These are phyloP conservation scores for Penicillium fuscoglaucum DNA, from an alignment of 2,329 filamentous ascomycete genomes.

Conservation along the genomic window DNA sequence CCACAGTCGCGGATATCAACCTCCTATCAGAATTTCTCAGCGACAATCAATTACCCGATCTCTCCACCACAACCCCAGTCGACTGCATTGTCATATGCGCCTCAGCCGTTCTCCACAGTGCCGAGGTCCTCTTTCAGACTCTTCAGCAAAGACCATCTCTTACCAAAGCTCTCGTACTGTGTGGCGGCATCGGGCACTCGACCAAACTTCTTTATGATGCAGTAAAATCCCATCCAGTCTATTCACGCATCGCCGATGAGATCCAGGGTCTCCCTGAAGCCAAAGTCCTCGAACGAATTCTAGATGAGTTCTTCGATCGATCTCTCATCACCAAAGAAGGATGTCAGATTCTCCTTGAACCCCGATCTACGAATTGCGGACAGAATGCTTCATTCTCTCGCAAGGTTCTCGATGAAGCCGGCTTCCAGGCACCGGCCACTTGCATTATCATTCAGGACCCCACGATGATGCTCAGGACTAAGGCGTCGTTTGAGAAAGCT, in stretches of 20 bases:
- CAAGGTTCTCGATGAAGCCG: slow-evolving; percentile 36
- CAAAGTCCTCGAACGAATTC: slow-evolving; percentile 39
- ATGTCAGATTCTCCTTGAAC: slow-evolving; percentile 43
- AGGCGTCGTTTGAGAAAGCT: slow-evolving; percentile 43
- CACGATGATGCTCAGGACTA: slow-evolving; percentile 48
- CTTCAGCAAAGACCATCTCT: slow-evolving; percentile 33
- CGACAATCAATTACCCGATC: slow-evolving; percentile 5
- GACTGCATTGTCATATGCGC: slow-evolving; percentile 45
- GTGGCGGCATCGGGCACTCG: slow-evolving; percentile 50
- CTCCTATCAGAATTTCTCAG: slow-evolving; percentile 29
- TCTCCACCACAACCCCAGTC: slow-evolving; percentile 19
- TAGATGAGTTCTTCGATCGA: slow-evolving; percentile 29
- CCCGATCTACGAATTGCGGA: slow-evolving; percentile 50
- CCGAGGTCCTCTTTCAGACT: slow-evolving; percentile 37
- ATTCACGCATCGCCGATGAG: slow-evolving; percentile 30
- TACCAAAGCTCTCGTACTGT: slow-evolving; percentile 42
- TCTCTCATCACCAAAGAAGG: slow-evolving; percentile 24
- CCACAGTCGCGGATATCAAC: slow-evolving; percentile 4
- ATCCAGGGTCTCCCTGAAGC: slow-evolving; percentile 44
- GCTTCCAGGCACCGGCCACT: slow-evolving; percentile 23
- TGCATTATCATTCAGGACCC: slow-evolving; percentile 48
- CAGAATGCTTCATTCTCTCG: slow-evolving; percentile 44
- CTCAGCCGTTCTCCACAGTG: slow-evolving; percentile 40
- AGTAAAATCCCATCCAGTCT: slow-evolving; percentile 33
- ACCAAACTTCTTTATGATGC: slow-evolving; percentile 47